Evolutionary conservation across 306 rosid genomes (phyloP).

Genomic region (Malus asiatica): DNA sequence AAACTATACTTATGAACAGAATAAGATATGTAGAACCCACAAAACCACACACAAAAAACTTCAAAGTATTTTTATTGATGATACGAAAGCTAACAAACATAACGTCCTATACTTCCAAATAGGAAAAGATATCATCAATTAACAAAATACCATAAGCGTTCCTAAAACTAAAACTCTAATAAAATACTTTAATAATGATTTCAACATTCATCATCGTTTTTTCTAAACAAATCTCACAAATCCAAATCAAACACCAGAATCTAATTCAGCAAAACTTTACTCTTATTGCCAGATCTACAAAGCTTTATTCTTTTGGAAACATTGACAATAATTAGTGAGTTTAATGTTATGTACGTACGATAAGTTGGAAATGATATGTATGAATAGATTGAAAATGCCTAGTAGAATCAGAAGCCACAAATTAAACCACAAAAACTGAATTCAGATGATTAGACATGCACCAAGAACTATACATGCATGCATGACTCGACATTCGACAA

Average conservation of each 20-base stretch:
- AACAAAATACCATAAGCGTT: no score
- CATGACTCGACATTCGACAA: conserved; percentile 1
- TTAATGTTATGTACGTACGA: neutral
- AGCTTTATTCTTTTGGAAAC: neutral
- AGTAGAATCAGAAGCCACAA: neutral
- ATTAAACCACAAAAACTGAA: neutral
- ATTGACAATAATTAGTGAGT: neutral
- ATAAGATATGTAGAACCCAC: neutral
- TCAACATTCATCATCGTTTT: no score
- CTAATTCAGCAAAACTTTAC: no score
- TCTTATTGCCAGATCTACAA: no score
- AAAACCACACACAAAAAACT: neutral
- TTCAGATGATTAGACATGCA: conserved; percentile 12
- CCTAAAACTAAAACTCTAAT: no score
- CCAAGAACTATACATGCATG: neutral
- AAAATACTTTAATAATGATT: no score
- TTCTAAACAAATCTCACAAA: no score
- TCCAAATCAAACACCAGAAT: no score
- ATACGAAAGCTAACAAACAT: no score
- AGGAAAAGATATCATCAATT: no score
- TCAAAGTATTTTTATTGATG: no score
- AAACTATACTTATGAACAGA: neutral
- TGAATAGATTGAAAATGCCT: neutral
- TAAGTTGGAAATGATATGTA: neutral
- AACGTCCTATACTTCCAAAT: no score